Conservation (phyloP, 768 basidiomycete species). For the Phaeotremella skinneri region DNA sequence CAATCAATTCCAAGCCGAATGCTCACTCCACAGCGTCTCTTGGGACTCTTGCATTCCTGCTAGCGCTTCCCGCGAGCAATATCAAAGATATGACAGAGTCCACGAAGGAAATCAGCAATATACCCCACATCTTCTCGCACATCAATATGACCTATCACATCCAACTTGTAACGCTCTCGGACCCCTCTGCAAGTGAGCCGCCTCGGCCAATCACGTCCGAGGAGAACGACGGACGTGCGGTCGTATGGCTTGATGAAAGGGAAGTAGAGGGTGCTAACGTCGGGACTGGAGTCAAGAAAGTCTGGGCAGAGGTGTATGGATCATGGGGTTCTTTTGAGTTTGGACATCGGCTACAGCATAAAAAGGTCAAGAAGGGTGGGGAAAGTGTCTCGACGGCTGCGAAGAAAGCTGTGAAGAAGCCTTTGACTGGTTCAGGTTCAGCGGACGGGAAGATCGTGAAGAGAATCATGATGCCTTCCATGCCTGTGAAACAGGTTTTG, state of each 20-base stretch:
- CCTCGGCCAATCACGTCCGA: conserved; percentile 10
- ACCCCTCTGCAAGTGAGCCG: not conserved
- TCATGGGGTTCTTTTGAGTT: conserved; percentile 33
- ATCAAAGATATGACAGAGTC: conserved; percentile 54
- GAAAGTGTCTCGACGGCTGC: conserved; percentile 1
- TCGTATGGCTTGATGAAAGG: conserved; percentile 28
- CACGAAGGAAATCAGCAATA: conserved; percentile 58
- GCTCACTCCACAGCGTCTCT: not conserved
- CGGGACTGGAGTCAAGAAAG: conserved; percentile 51
- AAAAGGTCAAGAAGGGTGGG: conserved; percentile 10
- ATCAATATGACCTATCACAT: conserved; percentile 71
- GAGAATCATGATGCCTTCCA: conserved; percentile 45
- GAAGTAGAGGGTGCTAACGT: conserved; percentile 44
- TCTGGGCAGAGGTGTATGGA: conserved; percentile 49
- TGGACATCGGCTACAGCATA: not conserved
- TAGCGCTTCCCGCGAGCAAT: not conserved
- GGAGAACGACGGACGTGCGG: conserved; percentile 13
- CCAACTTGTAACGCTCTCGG: conserved; percentile 24
- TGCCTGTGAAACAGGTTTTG: conserved; percentile 18
- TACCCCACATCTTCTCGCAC: conserved; percentile 84
- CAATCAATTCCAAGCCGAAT: conserved; percentile 29
- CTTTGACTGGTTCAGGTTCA: not conserved
- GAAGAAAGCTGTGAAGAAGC: conserved; percentile 14
- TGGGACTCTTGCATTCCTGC: not conserved
- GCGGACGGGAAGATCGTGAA: conserved; percentile 23